These are phyloP conservation scores for Ceratopteris richardii DNA, from an alignment of 75 land plant species.

Conservation along the genomic window DNA sequence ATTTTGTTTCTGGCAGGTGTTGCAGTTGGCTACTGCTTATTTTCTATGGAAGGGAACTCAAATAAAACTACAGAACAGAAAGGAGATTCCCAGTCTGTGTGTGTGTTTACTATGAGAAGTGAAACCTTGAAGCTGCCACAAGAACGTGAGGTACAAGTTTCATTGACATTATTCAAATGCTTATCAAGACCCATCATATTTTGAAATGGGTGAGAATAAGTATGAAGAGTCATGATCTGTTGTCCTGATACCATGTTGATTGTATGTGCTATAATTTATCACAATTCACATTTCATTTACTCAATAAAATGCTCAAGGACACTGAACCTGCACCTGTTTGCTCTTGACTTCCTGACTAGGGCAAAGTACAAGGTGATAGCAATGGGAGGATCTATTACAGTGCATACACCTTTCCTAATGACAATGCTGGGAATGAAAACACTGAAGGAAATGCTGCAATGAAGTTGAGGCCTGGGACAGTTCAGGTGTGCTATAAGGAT, in stretches of 20 bases:
- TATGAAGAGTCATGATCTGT: no score
- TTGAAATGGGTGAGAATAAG: no score
- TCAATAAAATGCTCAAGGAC: no score
- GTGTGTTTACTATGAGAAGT: neutral
- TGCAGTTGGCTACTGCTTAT: slow-evolving; percentile 54
- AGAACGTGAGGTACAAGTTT: neutral
- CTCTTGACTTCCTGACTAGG: no score
- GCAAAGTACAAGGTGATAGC: neutral
- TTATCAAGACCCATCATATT: no score
- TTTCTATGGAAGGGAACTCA: slow-evolving; percentile 20
- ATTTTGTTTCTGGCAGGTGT: slow-evolving; percentile 41
- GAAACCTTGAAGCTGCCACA: neutral
- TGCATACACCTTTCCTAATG: slow-evolving; percentile 26
- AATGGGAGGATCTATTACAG: slow-evolving; percentile 51
- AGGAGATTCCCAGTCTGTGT: neutral
- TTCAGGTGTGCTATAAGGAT: slow-evolving; percentile 68
- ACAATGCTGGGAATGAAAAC: slow-evolving; percentile 17
- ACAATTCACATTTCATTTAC: no score
- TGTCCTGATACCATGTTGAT: no score
- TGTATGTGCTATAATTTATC: no score
- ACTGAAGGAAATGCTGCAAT: neutral
- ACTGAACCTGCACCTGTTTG: no score
- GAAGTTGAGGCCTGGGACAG: slow-evolving; percentile 40
- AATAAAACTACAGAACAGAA: neutral
- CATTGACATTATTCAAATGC: no score